phyloP scores from a whole-genome alignment of 352 stramenopile species.

The Lagenidium sp. region DNA sequence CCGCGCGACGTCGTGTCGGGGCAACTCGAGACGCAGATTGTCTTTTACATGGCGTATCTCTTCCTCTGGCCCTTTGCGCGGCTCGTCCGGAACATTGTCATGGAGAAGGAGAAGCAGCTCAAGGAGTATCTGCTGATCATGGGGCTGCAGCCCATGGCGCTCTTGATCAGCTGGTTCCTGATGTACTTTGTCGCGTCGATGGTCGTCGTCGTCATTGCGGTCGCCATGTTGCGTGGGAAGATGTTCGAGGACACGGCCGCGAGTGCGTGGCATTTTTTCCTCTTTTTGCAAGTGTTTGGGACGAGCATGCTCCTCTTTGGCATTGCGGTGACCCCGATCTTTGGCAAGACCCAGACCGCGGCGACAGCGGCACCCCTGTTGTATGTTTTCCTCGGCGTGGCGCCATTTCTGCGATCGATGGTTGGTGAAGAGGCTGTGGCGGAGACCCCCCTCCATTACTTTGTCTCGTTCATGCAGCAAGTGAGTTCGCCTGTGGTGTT shows the following conservation, averaged over 20 bases:
- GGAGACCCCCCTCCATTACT: constrained; percentile 16
- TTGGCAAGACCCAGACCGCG: constrained; percentile 61
- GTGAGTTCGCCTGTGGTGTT: constrained; percentile 68
- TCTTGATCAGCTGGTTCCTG: constrained; percentile 72
- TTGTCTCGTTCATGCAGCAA: constrained; percentile 30
- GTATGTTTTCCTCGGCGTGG: constrained; percentile 48
- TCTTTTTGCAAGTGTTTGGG: constrained; percentile 49
- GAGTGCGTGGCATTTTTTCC: constrained; percentile 39
- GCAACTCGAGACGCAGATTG: constrained; percentile 48
- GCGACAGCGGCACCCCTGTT: constrained; percentile 49
- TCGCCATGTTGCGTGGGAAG: constrained; percentile 36
- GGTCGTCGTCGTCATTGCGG: constrained; percentile 35
- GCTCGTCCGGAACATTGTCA: constrained; percentile 79
- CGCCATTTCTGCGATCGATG: constrained; percentile 39
- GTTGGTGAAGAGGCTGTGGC: constrained; percentile 40
- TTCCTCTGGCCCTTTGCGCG: constrained; percentile 85
- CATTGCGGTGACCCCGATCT: constrained; percentile 63
- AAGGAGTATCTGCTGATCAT: constrained; percentile 89
- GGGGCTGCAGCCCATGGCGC: constrained; percentile 60
- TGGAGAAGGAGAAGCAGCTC: constrained; percentile 86
- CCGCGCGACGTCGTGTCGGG: constrained; percentile 31
- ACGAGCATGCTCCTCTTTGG: constrained; percentile 63
- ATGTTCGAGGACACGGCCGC: constrained; percentile 49
- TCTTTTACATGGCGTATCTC: constrained; percentile 63
- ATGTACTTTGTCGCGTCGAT: constrained; percentile 67